Percentiles rank a stretch among this genome's conserved stretches.
These are phyloP conservation scores for Phtheirospermum japonicum DNA, from an alignment of 257 asterid species.

Conservation along the genomic window DNA sequence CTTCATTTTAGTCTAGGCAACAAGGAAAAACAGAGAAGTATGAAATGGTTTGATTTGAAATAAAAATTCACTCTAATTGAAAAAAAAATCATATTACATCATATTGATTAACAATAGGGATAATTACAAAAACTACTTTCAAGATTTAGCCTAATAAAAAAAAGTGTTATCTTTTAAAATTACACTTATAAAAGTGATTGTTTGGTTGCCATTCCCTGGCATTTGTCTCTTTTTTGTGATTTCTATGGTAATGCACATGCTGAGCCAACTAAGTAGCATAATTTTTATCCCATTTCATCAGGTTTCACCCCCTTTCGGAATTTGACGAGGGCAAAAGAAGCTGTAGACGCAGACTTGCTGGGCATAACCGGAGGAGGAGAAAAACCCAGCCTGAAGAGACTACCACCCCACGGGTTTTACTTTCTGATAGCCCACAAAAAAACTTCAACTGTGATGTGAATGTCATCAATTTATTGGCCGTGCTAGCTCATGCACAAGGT, in stretches of 20 bases:
- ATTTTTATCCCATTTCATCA: conserved; percentile 27
- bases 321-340: conserved; percentile 97
- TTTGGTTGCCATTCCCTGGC: conserved; percentile 8
- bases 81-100: no score
- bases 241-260: conserved; percentile 15
- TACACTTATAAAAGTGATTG: no score
- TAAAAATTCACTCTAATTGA: no score
- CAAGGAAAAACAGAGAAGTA: no score
- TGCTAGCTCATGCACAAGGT: conserved; percentile 70
- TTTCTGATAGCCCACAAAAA: conserved; percentile 40
- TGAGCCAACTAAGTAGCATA: neutral
- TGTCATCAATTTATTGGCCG: conserved; percentile 58
- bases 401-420: conserved; percentile 34
- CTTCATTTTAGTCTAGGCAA: no score
- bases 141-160: no score
- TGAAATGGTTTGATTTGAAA: no score
- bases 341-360: conserved; percentile 92
- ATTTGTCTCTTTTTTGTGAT: neutral
- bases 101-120: no score
- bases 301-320: conserved; percentile 87
- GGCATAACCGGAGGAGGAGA: conserved; percentile 88
- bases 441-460: conserved; percentile 44
- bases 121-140: no score
- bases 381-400: conserved; percentile 78
- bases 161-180: no score